Base-by-base conservation (phyloP, 495 filamentous ascomycete genomes). In the Articulospora tetracladia region DNA sequence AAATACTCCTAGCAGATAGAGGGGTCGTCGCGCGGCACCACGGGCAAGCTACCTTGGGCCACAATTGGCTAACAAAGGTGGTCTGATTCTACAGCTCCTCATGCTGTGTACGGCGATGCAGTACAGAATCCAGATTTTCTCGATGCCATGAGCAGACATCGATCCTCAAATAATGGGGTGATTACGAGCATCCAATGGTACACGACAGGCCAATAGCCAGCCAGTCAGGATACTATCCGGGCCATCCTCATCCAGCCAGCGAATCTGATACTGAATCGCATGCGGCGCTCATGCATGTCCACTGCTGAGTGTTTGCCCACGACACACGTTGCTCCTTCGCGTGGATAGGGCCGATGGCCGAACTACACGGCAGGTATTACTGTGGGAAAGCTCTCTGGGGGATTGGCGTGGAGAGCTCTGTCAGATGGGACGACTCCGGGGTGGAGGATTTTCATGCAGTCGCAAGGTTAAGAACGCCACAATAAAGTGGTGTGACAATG, bases 261-360 rank as follows among this genome's bases (percentile, higher is more conserved):
- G 1, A 49, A 3, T 19, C 20, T 41, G 23, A 22, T 41, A 23
- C n/a, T 56, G 55, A 26, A 24, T 41, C n/a, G 25, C 22, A 10
- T 49, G n/a, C 17, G 1, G 44, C 41, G 10, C 22, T 20, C 24
- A 15, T 19, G 26, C 26, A 23, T 36, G 32, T 44, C 39, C 11
- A 44, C 39, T 19, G 39, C 39, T 44, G 39, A 44, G 7, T 44
- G 39, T 44, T n/a, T 44, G 39, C 39, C 17, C 15, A 27, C 20
- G 7, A 27, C 20, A 17, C 20, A 50, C 47, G 11, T 50, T 25
- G 6, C 6, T 50, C 12, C 3, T 41, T 52, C 23, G 23, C 20
- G 41, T 57, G 55, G 55, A 49, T 49, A 57, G 55, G 55, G 55
- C 41, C 55, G 55, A 57, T 26, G 22, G 24, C 53, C 53, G 53